phyloP scores from a whole-genome alignment of 306 rosid genomes.

The Pachyrhizus erosus region DNA sequence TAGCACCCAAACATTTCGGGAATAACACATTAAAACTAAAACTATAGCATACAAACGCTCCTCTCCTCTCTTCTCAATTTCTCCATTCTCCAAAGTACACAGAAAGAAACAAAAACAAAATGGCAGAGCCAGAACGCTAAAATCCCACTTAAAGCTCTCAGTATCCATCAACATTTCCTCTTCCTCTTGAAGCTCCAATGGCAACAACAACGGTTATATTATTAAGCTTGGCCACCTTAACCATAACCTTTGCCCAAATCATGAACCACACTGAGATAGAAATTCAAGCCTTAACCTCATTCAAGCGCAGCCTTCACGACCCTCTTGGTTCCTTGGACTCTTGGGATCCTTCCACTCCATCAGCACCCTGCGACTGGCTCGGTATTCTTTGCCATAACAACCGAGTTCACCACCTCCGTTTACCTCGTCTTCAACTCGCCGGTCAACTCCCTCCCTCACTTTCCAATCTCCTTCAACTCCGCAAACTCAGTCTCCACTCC shows the following conservation, averaged over 20 bases:
- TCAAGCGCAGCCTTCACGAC: constrained; percentile 62
- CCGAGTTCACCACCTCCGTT: constrained; percentile 64
- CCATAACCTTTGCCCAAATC: not conserved
- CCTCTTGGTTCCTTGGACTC: constrained; percentile 65
- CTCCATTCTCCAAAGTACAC: not conserved
- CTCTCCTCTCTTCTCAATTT: constrained; percentile 1
- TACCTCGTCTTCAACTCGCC: constrained; percentile 75
- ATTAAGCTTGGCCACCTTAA: constrained; percentile 37
- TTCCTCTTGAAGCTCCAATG: too few relatives aligned
- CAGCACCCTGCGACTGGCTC: constrained; percentile 85
- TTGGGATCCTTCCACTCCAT: constrained; percentile 67
- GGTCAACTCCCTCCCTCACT: constrained; percentile 60
- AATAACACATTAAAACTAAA: constrained; percentile 34
- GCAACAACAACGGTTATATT: constrained; percentile 68
- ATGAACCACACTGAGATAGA: constrained; percentile 41
- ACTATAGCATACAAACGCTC: constrained; percentile 49
- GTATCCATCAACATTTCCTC: not conserved
- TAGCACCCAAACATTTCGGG: constrained; percentile 40
- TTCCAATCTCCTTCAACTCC: constrained; percentile 54
- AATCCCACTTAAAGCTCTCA: not conserved
- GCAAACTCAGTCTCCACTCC: constrained; percentile 72
- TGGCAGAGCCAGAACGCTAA: constrained; percentile 35
- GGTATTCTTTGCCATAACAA: constrained; percentile 62
- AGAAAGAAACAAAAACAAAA: constrained; percentile 41
- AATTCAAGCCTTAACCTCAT: constrained; percentile 61